Conservation (phyloP, 2,329 filamentous ascomycete genomes). For the Colletotrichum camelliae region DNA sequence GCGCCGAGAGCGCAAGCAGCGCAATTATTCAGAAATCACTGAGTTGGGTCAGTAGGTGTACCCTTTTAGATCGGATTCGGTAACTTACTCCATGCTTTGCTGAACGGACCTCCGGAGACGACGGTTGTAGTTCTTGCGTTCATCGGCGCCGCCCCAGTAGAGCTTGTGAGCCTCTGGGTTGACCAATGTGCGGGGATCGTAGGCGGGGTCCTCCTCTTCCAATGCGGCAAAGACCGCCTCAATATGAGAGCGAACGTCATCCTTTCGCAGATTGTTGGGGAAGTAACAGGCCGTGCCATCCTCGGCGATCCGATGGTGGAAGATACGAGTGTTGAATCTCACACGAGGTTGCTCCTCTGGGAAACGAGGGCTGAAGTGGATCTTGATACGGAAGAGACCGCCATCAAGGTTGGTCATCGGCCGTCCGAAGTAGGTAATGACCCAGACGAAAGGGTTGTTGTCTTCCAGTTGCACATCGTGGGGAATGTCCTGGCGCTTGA, state of each 20-base stretch:
- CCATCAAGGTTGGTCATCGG: slow-evolving; percentile 95
- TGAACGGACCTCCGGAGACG: slow-evolving; percentile 80
- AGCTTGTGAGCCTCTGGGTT: slow-evolving; percentile 85
- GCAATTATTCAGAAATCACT: slow-evolving; percentile 7
- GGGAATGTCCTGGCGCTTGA: slow-evolving; percentile 74
- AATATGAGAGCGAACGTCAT: slow-evolving; percentile 84
- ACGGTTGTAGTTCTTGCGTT: slow-evolving; percentile 85
- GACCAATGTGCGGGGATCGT: slow-evolving; percentile 88
- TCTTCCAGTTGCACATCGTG: slow-evolving; percentile 79
- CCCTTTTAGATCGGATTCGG: not conserved
- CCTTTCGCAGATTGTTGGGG: slow-evolving; percentile 61
- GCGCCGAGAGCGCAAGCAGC: not conserved
- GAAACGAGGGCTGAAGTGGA: slow-evolving; percentile 83
- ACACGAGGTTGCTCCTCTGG: slow-evolving; percentile 88
- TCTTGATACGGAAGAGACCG: slow-evolving; percentile 81
- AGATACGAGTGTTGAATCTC: slow-evolving; percentile 79
- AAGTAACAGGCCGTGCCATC: slow-evolving; percentile 87
- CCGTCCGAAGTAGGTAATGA: slow-evolving; percentile 85
- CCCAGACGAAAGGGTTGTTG: slow-evolving; percentile 89
- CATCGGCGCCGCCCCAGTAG: slow-evolving; percentile 81
- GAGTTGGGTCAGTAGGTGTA: not conserved
- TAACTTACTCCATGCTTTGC: slow-evolving; percentile 64
- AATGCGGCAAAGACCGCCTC: slow-evolving; percentile 81
- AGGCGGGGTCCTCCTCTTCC: slow-evolving; percentile 88
- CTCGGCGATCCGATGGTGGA: slow-evolving; percentile 84